phyloP scores from a whole-genome alignment of 352 stramenopile genomes.

The Pythium phragmitis region DNA sequence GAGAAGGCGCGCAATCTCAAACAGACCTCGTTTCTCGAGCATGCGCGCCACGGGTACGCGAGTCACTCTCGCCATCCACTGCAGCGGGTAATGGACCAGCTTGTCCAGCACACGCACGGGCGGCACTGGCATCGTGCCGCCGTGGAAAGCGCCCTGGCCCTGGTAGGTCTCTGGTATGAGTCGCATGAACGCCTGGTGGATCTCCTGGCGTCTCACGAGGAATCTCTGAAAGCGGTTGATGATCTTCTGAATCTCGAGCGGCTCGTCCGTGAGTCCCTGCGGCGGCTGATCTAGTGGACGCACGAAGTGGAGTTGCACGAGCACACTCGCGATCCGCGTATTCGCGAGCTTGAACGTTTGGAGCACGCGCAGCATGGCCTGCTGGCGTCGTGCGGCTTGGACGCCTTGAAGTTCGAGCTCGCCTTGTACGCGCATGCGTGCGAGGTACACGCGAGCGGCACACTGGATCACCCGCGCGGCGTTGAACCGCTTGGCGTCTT shows the following conservation, averaged over 20 bases:
- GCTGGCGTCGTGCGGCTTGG: slow-evolving; percentile 57
- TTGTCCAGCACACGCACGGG: slow-evolving; percentile 59
- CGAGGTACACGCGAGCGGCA: slow-evolving; percentile 63
- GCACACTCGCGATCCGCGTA: slow-evolving; percentile 60
- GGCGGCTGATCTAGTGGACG: slow-evolving; percentile 47
- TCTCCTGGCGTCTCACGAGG: slow-evolving; percentile 48
- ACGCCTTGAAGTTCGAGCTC: slow-evolving; percentile 72
- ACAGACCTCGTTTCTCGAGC: slow-evolving; percentile 51
- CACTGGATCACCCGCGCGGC: slow-evolving; percentile 76
- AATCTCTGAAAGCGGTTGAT: slow-evolving; percentile 56
- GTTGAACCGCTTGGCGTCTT: slow-evolving; percentile 67
- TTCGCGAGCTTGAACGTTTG: slow-evolving; percentile 62
- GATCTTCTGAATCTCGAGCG: slow-evolving; percentile 55
- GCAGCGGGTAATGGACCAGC: slow-evolving; percentile 63
- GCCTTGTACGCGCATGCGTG: slow-evolving; percentile 53
- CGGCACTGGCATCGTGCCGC: slow-evolving; percentile 49
- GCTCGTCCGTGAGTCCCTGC: slow-evolving; percentile 48
- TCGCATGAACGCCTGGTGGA: slow-evolving; percentile 45
- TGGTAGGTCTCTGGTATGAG: slow-evolving; percentile 57
- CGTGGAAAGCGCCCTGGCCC: slow-evolving; percentile 33
- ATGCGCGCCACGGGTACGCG: slow-evolving; percentile 47
- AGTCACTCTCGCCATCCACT: slow-evolving; percentile 50
- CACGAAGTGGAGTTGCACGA: slow-evolving; percentile 70
- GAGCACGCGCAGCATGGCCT: slow-evolving; percentile 47
- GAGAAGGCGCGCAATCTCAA: slow-evolving; percentile 52